Percentiles rank a stretch among this genome's conserved stretches.
Conservation (phyloP, 345 rosid genomes). For the Populus ilicifolia region DNA sequence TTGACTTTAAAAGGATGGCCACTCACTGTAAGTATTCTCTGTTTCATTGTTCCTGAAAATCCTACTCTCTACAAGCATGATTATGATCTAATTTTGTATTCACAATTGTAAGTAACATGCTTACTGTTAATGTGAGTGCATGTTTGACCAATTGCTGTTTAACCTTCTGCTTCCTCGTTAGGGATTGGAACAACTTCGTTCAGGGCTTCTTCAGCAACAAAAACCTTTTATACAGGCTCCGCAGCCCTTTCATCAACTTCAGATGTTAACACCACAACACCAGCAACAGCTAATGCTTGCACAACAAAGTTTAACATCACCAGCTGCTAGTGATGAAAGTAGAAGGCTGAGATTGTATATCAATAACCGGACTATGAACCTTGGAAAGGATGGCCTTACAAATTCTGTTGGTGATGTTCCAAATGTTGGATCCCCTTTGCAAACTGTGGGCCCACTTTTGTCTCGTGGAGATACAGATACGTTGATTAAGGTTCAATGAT, state of each 20-base stretch:
- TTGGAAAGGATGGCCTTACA: conserved; percentile 71
- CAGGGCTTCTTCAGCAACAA: conserved; percentile 78
- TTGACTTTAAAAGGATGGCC: conserved; percentile 97
- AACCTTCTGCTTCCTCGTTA: conserved; percentile 23
- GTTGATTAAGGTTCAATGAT: conserved; percentile 52
- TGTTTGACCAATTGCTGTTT: conserved; percentile 4
- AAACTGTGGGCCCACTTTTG: conserved; percentile 49
- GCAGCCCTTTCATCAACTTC: conserved; percentile 83
- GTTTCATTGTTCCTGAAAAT: neutral
- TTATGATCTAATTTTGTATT: neutral
- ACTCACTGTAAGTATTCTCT: conserved; percentile 59
- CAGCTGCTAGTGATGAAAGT: conserved; percentile 67
- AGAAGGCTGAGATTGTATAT: conserved; percentile 75
- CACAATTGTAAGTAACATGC: neutral
- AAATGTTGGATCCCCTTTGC: conserved; percentile 64
- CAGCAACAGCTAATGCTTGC: conserved; percentile 95
- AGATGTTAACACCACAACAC: conserved; percentile 87
- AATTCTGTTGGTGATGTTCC: conserved; percentile 73
- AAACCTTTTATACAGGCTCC: conserved; percentile 87
- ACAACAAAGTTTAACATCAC: conserved; percentile 77
- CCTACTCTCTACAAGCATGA: neutral
- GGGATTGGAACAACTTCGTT: conserved; percentile 72
- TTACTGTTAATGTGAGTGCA: neutral
- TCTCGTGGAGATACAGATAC: conserved; percentile 64
- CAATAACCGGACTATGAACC: conserved; percentile 53